phyloP scores from a whole-genome alignment of 352 stramenopile genomes.

The Pythium pectinolyticum region DNA sequence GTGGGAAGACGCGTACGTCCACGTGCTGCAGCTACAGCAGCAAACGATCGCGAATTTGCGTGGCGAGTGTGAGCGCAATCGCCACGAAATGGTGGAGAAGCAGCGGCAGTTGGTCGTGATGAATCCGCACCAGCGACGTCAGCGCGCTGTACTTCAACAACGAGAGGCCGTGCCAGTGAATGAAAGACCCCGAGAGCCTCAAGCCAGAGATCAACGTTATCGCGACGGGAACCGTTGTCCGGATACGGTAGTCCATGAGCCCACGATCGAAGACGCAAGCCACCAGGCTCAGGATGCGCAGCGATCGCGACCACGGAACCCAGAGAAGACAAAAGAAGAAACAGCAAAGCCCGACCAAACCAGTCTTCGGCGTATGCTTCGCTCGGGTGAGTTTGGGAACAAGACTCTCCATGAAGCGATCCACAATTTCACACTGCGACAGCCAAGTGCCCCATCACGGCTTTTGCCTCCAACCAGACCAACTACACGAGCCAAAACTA shows the following conservation, averaged over 20 bases:
- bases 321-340: no score
- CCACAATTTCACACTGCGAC: slow-evolving; percentile 46
- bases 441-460: slow-evolving; percentile 5
- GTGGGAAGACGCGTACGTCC: slow-evolving; percentile 79
- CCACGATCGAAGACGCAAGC: no score
- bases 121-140: slow-evolving; percentile 33
- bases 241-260: no score
- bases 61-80: slow-evolving; percentile 51
- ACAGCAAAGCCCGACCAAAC: background rate
- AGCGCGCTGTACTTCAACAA: background rate
- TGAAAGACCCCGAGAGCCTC: background rate
- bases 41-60: slow-evolving; percentile 66
- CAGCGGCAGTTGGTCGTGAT: slow-evolving; percentile 57
- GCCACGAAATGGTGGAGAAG: slow-evolving; percentile 41
- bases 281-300: no score
- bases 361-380: slow-evolving; percentile 13
- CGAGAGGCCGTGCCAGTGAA: no score
- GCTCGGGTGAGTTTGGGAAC: slow-evolving; percentile 66
- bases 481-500: background rate
- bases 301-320: no score
- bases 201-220: no score
- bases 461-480: background rate
- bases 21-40: slow-evolving; percentile 75
- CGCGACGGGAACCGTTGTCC: no score
- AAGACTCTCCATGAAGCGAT: slow-evolving; percentile 65